phyloP scores from a whole-genome alignment of 257 asterid species.

The Nicotiana tomentosiformis region DNA sequence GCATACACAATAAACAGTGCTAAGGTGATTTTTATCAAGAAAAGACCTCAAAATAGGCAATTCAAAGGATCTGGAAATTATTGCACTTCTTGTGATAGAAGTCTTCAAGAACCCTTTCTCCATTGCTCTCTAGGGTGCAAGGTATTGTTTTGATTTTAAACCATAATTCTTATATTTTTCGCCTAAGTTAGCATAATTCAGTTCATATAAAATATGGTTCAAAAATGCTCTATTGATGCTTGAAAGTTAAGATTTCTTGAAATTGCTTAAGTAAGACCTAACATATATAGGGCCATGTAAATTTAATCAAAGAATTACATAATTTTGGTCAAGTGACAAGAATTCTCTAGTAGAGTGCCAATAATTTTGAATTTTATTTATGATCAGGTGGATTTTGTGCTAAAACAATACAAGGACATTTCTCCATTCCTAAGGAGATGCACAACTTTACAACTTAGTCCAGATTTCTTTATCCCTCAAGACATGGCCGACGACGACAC shows the following conservation, averaged over 20 bases:
- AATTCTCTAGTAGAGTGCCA: neutral
- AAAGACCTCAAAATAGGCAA: slow-evolving; percentile 90
- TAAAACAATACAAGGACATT: slow-evolving; percentile 59
- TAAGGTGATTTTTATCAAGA: slow-evolving; percentile 81
- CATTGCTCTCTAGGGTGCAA: slow-evolving; percentile 97
- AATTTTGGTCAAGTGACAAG: neutral
- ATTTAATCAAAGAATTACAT: neutral
- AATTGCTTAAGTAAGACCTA: neutral
- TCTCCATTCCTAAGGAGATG: slow-evolving; percentile 77
- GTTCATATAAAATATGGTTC: neutral
- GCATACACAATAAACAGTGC: slow-evolving; percentile 90
- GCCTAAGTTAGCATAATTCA: neutral
- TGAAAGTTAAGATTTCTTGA: neutral
- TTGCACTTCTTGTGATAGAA: slow-evolving; percentile 88
- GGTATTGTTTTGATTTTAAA: slow-evolving; percentile 28
- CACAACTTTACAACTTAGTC: slow-evolving; percentile 70
- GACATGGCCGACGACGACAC: slow-evolving; percentile 72
- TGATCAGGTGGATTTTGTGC: slow-evolving; percentile 68
- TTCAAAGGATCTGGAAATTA: slow-evolving; percentile 90
- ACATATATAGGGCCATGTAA: neutral
- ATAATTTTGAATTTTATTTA: neutral
- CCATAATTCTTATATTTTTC: neutral
- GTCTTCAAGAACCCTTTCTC: slow-evolving; percentile 84
- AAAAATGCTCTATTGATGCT: neutral
- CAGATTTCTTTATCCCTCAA: slow-evolving; percentile 88